Evolutionary conservation across 345 rosid species (phyloP).

Genomic region (Acer saccharum): DNA sequence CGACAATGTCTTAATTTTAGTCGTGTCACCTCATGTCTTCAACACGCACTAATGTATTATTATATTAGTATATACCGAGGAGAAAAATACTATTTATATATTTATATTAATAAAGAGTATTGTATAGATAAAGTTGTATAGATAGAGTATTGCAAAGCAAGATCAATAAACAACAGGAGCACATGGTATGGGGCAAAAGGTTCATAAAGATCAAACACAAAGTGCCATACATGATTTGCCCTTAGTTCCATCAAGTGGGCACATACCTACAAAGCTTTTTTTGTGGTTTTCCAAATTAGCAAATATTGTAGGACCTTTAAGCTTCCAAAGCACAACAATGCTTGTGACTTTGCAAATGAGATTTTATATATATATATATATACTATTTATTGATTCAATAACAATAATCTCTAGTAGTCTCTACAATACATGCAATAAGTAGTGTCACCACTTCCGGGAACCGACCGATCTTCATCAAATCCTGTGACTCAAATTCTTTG

Average conservation of each 20-base stretch:
- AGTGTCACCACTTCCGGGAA: not conserved
- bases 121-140: conserved; percentile 13
- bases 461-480: conserved; percentile 20
- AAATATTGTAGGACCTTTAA: not conserved
- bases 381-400: not conserved
- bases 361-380: too few species aligned
- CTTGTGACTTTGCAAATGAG: not conserved
- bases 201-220: conserved; percentile 28
- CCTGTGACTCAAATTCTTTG: conserved; percentile 17
- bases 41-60: too few species aligned
- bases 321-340: not conserved
- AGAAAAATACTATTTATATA: too few species aligned
- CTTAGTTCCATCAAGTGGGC: conserved; percentile 15
- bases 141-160: not conserved
- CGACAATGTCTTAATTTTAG: too few species aligned
- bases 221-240: conserved; percentile 21
- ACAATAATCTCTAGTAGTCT: not conserved
- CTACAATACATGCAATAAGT: not conserved
- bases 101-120: too few species aligned
- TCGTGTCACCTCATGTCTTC: too few species aligned
- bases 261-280: conserved; percentile 13
- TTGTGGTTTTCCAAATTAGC: conserved; percentile 10
- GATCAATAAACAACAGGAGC: conserved; percentile 9
- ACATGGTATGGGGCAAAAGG: conserved; percentile 33
- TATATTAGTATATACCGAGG: too few species aligned